These are phyloP conservation scores for Fusarium nematophilum DNA, from an alignment of 2,329 filamentous ascomycete species.

Conservation along the genomic window DNA sequence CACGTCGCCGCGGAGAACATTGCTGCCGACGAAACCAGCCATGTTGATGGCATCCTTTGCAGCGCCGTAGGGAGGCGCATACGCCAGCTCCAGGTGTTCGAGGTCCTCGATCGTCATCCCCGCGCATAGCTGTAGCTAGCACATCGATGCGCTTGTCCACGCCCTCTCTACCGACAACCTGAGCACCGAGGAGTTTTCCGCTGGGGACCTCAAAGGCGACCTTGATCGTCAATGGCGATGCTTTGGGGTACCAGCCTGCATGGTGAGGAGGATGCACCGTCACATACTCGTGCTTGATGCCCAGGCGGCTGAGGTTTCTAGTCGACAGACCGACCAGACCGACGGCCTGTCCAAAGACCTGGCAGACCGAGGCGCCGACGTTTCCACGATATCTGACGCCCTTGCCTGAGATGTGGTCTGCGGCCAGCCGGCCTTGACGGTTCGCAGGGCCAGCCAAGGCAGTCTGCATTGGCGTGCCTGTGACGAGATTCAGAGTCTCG, in stretches of 20 bases:
- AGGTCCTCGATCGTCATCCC: conserved; percentile 19
- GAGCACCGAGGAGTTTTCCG: conserved; percentile 14
- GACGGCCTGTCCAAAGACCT: conserved; percentile 12
- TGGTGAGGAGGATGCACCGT: conserved; percentile 19
- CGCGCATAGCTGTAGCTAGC: conserved; percentile 16
- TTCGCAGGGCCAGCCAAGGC: conserved; percentile 18
- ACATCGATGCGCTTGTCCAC: conserved; percentile 23
- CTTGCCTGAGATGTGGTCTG: conserved; percentile 12
- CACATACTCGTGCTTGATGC: conserved; percentile 7
- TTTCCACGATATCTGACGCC: conserved; percentile 14
- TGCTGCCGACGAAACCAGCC: conserved; percentile 16
- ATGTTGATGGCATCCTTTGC: conserved; percentile 21
- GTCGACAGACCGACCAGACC: conserved; percentile 13
- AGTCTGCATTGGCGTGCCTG: background rate
- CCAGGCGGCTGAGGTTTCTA: conserved; percentile 5
- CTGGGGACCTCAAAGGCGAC: conserved; percentile 3
- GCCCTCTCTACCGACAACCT: conserved; percentile 7
- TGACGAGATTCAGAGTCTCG: conserved; percentile 9
- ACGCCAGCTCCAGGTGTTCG: conserved; percentile 20
- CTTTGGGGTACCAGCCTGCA: conserved; percentile 11
- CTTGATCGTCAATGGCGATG: conserved; percentile 6
- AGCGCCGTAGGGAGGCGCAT: conserved; percentile 17
- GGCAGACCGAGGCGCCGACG: conserved; percentile 8
- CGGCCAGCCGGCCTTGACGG: conserved; percentile 16
- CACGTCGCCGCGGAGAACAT: conserved; percentile 12